Base-by-base conservation (phyloP, 2,329 filamentous ascomycete genomes). In the Amesomyces nigricolor region DNA sequence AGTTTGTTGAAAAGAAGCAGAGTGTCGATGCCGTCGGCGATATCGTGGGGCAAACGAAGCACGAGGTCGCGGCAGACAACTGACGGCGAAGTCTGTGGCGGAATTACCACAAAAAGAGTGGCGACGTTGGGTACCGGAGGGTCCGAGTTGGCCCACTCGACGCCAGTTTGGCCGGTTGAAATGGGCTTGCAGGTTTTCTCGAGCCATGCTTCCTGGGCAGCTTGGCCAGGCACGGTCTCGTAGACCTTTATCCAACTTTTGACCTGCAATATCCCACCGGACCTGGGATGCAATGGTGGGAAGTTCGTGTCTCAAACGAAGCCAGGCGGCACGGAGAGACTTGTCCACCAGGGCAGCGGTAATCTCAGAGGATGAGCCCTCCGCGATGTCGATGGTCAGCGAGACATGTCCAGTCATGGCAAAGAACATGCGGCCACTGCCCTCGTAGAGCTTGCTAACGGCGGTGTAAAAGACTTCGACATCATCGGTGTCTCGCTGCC, bases 21-120 rank as follows among this genome's bases (percentile, higher is more conserved):
- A 1, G 70, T 69, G 5, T 72, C 72, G 2, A 73, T 68, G 0
- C 72, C 71, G 32, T 74, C 72, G 5, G 73, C 68, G n/a, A 73
- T 67, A 10, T 73, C 70, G 48, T 73, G 71, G 0, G 68, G 69
- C 1, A 68, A 69, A 0, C 71, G 67, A 14, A 74, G 61, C 4
- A 73, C 60, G 0, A 72, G 55, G 35, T 73, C 72, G 1, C 66
- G 64, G 0, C 62, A 65, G 8, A 64, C 30, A 10, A 22, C n/a
- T 19, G 26, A 37, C 3, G 19, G 16, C 9, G 47, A 5, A 14
- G 46, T 29, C 44, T 47, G 44, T 29, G 63, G 58, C 0, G 62
- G 62, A 11, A 56, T 51, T 3, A 73, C 17, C 6, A 72, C 58
- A 39, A 70, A 71, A 13, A 74, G 58, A 0, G 69, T 72, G 2